Evolutionary conservation across 2,329 filamentous ascomycete species (phyloP).

Genomic region (Thermomyces lanuginosus): DNA sequence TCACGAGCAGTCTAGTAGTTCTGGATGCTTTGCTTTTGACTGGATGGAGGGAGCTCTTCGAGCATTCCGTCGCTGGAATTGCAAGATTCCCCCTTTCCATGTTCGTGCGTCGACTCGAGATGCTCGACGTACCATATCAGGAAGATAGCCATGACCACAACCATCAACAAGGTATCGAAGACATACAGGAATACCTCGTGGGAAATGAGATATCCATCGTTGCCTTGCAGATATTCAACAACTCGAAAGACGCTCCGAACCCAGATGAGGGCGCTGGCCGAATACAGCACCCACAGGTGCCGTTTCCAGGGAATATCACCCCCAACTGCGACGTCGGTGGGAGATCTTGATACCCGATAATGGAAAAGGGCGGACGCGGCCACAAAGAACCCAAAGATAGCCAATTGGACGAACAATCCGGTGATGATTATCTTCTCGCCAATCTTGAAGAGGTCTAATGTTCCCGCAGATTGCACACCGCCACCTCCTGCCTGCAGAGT

Average conservation of each 20-base stretch:
- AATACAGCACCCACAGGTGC: conserved; percentile 18
- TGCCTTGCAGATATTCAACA: conserved; percentile 10
- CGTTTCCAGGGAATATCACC: conserved; percentile 16
- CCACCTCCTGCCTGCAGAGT: too few relatives aligned
- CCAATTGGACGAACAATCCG: conserved; percentile 17
- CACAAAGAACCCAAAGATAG: conserved; percentile 17
- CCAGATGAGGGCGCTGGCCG: conserved; percentile 9
- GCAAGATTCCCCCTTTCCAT: too few relatives aligned
- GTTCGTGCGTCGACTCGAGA: too few relatives aligned
- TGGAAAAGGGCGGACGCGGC: conserved; percentile 13
- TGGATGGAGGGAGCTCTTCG: too few relatives aligned
- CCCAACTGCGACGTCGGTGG: conserved; percentile 13
- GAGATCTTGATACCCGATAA: conserved; percentile 13
- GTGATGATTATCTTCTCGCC: conserved; percentile 16
- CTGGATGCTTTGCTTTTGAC: too few relatives aligned
- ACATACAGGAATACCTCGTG: conserved; percentile 12
- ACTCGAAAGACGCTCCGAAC: conserved; percentile 11
- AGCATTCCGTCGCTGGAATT: too few relatives aligned
- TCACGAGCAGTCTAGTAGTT: too few relatives aligned
- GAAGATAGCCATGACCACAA: conserved; percentile 2
- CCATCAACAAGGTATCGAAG: conserved; percentile 12
- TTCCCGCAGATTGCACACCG: too few relatives aligned
- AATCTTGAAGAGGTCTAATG: too few relatives aligned
- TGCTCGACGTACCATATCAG: too few relatives aligned
- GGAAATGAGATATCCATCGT: conserved; percentile 8